Evolutionary conservation across 768 basidiomycete species (phyloP).

Genomic region (Kwoniella mangroviensis): DNA sequence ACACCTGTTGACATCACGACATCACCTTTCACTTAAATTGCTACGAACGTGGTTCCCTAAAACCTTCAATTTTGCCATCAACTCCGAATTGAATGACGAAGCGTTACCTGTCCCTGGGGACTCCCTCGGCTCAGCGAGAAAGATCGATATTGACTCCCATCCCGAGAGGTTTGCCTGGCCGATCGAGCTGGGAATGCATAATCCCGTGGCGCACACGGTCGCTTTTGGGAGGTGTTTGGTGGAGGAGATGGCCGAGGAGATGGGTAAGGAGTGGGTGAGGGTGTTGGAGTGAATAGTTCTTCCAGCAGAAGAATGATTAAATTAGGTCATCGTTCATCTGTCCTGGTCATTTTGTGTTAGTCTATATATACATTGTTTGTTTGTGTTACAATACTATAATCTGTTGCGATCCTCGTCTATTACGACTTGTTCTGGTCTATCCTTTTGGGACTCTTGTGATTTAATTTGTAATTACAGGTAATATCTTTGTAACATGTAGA

Average conservation of each 20-base stretch:
- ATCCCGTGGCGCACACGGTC: conserved; percentile 39
- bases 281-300: conserved; percentile 7
- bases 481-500: no score
- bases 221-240: conserved; percentile 48
- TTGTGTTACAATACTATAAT: no score
- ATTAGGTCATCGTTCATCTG: no score
- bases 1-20: conserved; percentile 37
- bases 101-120: conserved; percentile 43
- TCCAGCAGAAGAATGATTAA: no score
- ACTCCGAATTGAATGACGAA: conserved; percentile 41
- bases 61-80: conserved; percentile 41
- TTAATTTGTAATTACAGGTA: no score
- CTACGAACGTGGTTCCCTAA: conserved; percentile 36
- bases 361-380: no score
- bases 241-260: conserved; percentile 35
- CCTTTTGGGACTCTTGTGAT: no score
- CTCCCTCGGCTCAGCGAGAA: conserved; percentile 37
- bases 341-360: no score
- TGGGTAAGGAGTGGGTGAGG: conserved; percentile 38
- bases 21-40: conserved; percentile 35
- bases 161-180: conserved; percentile 48
- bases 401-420: no score
- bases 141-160: conserved; percentile 38
- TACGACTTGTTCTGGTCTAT: no score
- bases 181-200: conserved; percentile 49